Evolutionary conservation across 257 asterid genomes (phyloP).

Genomic region (Ajuga chamaepitys): DNA sequence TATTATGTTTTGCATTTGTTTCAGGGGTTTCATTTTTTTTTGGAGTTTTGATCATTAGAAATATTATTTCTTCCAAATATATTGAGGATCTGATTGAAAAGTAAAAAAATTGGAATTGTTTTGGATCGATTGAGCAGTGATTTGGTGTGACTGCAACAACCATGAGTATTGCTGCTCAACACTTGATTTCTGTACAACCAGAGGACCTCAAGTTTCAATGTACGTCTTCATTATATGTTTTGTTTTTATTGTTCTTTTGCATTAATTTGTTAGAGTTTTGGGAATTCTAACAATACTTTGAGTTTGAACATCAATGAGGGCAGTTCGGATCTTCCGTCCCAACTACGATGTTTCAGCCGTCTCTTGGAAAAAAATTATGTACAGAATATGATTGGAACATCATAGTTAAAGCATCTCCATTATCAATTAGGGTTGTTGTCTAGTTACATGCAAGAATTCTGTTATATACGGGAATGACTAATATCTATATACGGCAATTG

Average conservation of each 20-base stretch:
- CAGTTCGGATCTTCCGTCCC: no score
- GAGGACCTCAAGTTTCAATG: slow-evolving; percentile 78
- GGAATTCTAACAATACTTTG: no score
- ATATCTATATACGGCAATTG: no score
- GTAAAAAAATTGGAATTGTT: neutral
- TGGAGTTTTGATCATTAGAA: neutral
- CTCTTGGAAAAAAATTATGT: no score
- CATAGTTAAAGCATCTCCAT: no score
- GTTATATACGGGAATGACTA: no score
- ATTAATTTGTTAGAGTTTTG: neutral
- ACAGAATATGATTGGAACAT: no score
- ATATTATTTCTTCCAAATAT: neutral
- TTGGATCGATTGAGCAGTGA: slow-evolving; percentile 10
- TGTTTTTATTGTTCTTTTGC: neutral
- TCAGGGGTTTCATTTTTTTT: neutral
- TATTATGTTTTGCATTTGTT: neutral
- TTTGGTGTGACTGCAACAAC: slow-evolving; percentile 19
- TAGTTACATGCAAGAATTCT: no score
- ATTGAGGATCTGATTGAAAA: neutral
- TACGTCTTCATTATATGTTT: slow-evolving; percentile 1
- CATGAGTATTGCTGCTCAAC: slow-evolving; percentile 41
- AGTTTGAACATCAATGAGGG: neutral
- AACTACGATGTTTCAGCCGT: no score
- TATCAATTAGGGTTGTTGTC: no score
- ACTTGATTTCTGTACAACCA: slow-evolving; percentile 56